Base-by-base conservation (phyloP, 2,329 filamentous ascomycete genomes). In the Aulographum hederae region DNA sequence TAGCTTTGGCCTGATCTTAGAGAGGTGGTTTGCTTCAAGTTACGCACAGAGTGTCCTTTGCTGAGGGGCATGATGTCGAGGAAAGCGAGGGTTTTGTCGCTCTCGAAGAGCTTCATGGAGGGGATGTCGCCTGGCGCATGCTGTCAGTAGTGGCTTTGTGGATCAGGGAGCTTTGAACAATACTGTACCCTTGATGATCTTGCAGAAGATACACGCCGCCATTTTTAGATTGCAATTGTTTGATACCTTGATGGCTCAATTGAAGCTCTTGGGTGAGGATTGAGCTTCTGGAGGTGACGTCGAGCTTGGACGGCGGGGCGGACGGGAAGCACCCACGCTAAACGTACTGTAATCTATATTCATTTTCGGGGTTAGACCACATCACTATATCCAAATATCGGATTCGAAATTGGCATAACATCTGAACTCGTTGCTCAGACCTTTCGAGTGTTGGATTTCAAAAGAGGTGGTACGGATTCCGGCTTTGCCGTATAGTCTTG, bases 111-210 rank as follows among this genome's bases (percentile, higher is more conserved):
- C 69, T 94, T 98, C 65, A 95, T 77, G 44, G 73, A 86, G 30
- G 89, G 89, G 53, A 98, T 94, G 38, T 95, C 86, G 42, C 85
- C 85, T 94, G 45, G 37, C n/a, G n/a, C n/a, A n/a, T n/a, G n/a
- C n/a, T n/a, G 26, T 18, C 26, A 33, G 31, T 23, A 37, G 38
- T 36, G 10, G 18, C 16, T 18, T n/a, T 5, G 16, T n/a, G 47
- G 17, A 31, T 15, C 12, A 15, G 5, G 6, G 10, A 11, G 16
- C 4, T 16, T 31, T 18, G 23, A 13, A 12, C 5, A 13, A 13
- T 17, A 11, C 19, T 45, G 32, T 55, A 70, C 86, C 86, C 69
- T 92, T 91, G 63, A 98, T 78, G 52, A 98, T 95, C 57, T 82
- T 92, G 68, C 89, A 98, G 63, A 98, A 98, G 50, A 95, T 82